Evolutionary conservation across 306 rosid genomes (phyloP).

Genomic region (Cicer pinnatifidum): DNA sequence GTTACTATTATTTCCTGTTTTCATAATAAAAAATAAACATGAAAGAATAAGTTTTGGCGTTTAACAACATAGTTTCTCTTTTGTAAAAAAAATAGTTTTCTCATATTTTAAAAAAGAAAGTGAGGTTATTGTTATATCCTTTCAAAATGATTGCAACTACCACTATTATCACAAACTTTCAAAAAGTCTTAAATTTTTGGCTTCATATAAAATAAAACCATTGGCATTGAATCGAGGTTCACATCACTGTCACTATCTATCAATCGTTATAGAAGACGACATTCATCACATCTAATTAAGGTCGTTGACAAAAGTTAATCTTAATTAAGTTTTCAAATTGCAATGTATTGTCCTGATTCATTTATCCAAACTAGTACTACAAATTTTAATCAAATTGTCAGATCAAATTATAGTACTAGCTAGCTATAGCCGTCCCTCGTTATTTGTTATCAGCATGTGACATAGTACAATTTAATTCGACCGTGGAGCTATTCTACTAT

Average conservation of each 20-base stretch:
- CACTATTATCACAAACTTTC: background rate
- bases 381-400: conserved; percentile 33
- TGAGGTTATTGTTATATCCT: conserved; percentile 18
- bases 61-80: too few species aligned
- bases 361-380: background rate
- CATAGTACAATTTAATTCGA: background rate
- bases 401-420: conserved; percentile 1
- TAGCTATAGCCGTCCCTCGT: background rate
- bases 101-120: conserved; percentile 9
- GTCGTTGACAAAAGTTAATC: conserved; percentile 29
- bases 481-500: conserved; percentile 37
- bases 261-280: conserved; percentile 11
- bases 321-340: conserved; percentile 7
- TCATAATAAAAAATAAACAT: too few species aligned
- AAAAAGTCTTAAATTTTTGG: conserved; percentile 2
- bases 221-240: conserved; percentile 11
- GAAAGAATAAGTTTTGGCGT: too few species aligned
- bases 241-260: conserved; percentile 34
- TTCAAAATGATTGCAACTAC: conserved; percentile 37
- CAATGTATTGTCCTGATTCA: conserved; percentile 22
- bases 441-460: conserved; percentile 21
- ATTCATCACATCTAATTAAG: conserved; percentile 2
- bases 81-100: too few species aligned
- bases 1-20: too few species aligned
- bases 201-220: conserved; percentile 4